A percentile compares a stretch with the other conserved stretches of the same genome.
Conservation (phyloP, 768 basidiomycete species). For the Xerocomus spinulosus region DNA sequence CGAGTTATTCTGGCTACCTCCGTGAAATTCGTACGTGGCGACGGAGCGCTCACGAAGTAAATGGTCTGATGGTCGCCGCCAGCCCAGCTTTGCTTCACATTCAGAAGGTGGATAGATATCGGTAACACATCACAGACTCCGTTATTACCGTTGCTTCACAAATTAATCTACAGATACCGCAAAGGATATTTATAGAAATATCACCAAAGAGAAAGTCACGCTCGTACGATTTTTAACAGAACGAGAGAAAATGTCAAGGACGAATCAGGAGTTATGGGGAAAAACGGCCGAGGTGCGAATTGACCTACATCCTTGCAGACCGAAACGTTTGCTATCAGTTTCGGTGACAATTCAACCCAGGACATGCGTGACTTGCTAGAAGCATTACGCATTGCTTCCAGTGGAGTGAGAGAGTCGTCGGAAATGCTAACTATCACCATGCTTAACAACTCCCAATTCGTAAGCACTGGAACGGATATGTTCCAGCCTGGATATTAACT, state of each 20-base stretch:
- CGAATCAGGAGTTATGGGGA: conserved; percentile 30
- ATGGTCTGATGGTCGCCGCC: conserved; percentile 21
- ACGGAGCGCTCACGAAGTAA: conserved; percentile 4
- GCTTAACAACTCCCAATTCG: conserved; percentile 18
- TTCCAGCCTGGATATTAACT: conserved; percentile 4
- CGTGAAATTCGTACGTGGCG: conserved; percentile 65
- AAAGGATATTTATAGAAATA: conserved; percentile 61
- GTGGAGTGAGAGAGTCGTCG: conserved; percentile 18
- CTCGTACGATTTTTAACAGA: conserved; percentile 44
- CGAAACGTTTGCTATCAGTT: background rate
- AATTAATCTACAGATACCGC: conserved; percentile 47
- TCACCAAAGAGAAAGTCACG: conserved; percentile 52
- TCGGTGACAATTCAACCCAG: conserved; percentile 14
- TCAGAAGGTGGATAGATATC: conserved; percentile 69
- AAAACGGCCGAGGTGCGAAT: conserved; percentile 22
- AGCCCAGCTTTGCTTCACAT: conserved; percentile 78
- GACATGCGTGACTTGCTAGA: conserved; percentile 27
- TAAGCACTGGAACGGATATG: conserved; percentile 5
- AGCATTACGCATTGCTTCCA: conserved; percentile 16
- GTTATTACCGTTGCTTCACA: conserved; percentile 8
- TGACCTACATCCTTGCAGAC: conserved; percentile 2
- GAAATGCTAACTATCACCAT: conserved; percentile 14
- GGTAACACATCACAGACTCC: conserved; percentile 37
- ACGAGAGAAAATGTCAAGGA: conserved; percentile 38
- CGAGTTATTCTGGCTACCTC: conserved; percentile 79